Conservation (phyloP, 306 rosid species). For the Trifolium fragiferum region DNA sequence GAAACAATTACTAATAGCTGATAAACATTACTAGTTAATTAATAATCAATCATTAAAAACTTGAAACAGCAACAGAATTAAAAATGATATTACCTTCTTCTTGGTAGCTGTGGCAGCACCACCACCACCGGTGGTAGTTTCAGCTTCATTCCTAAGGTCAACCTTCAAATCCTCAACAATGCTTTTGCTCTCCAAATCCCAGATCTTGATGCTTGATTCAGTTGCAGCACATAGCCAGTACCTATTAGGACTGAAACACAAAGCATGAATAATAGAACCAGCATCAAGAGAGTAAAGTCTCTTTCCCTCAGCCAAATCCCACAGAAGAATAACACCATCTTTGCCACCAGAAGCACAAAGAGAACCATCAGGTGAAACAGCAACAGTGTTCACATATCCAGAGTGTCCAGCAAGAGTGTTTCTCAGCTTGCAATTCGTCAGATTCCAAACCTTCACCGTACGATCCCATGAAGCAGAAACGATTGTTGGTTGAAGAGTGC, state of each 20-base stretch:
- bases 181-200: slow-evolving; percentile 99
- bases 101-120: slow-evolving; percentile 45
- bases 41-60: background rate
- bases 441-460: slow-evolving; percentile 88
- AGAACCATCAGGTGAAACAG: slow-evolving; percentile 93
- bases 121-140: slow-evolving; percentile 50
- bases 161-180: slow-evolving; percentile 94
- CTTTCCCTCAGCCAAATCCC: slow-evolving; percentile 99
- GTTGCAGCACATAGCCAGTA: slow-evolving; percentile 99
- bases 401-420: slow-evolving; percentile 73
- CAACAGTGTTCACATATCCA: slow-evolving; percentile 95
- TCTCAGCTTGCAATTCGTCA: slow-evolving; percentile 82
- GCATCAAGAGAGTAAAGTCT: slow-evolving; percentile 81
- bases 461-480: slow-evolving; percentile 75
- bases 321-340: slow-evolving; percentile 80
- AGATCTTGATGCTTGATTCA: slow-evolving; percentile 93
- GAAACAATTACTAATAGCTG: no score
- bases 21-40: no score
- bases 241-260: slow-evolving; percentile 97
- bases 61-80: background rate
- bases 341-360: slow-evolving; percentile 96
- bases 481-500: slow-evolving; percentile 69
- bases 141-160: slow-evolving; percentile 83
- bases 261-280: slow-evolving; percentile 76
- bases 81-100: slow-evolving; percentile 63